A percentile compares a stretch with the other conserved stretches of the same genome.
phyloP scores from a whole-genome alignment of 495 filamentous ascomycete genomes.

The Penicillium tannophilum region DNA sequence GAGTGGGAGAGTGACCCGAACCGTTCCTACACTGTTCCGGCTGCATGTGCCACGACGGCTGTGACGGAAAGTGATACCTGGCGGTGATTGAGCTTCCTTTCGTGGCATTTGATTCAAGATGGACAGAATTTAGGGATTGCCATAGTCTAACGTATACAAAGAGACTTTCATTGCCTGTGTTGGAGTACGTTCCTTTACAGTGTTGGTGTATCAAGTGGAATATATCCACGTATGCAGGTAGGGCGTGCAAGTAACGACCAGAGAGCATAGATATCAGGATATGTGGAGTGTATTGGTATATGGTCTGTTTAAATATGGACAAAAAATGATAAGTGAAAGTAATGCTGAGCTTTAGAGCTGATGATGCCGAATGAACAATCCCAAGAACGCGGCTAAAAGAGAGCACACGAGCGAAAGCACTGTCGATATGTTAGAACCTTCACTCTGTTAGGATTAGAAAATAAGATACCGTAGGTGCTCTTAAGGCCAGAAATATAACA shows the following conservation, averaged over 20 bases:
- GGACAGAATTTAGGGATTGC: too few relatives aligned
- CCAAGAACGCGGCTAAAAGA: slow-evolving; percentile 29
- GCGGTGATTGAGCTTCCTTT: slow-evolving; percentile 8
- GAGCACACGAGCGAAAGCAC: slow-evolving; percentile 37
- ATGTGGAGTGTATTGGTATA: background rate
- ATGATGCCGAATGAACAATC: slow-evolving; percentile 34
- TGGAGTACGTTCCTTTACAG: too few relatives aligned
- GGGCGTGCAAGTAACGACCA: too few relatives aligned
- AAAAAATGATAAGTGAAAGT: background rate
- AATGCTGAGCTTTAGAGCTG: slow-evolving; percentile 21
- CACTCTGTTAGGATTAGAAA: background rate
- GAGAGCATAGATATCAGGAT: too few relatives aligned
- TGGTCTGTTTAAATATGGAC: slow-evolving; percentile 28
- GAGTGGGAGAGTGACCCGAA: slow-evolving; percentile 70
- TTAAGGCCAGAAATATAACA: slow-evolving; percentile 41
- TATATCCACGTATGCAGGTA: too few relatives aligned
- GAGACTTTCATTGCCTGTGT: too few relatives aligned
- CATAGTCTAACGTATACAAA: too few relatives aligned
- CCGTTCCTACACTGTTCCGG: slow-evolving; percentile 56
- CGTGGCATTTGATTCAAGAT: background rate
- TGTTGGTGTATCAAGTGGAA: too few relatives aligned
- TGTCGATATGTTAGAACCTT: slow-evolving; percentile 11
- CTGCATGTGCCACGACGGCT: slow-evolving; percentile 42
- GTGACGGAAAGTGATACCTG: slow-evolving; percentile 40
- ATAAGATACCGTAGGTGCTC: slow-evolving; percentile 38